Base-by-base conservation (phyloP, 139 green algal species). In the Closterium sp. region DNA sequence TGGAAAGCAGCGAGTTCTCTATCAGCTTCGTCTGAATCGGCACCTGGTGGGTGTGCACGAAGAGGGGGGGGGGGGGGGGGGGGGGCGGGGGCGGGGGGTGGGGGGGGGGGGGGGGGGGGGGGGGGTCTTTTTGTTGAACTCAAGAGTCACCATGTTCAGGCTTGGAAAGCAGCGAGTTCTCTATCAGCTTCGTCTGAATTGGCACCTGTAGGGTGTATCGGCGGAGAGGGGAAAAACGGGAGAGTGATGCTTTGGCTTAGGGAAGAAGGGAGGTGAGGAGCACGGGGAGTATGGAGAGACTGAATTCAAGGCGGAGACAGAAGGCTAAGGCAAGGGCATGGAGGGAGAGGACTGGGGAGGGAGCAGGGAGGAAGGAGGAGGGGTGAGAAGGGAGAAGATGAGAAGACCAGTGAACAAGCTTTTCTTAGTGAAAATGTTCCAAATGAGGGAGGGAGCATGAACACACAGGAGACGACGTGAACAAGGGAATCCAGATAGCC, bases 11-110 rank as follows among this genome's bases (percentile, higher is more conserved):
- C 50, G 93, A 89, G 4, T 92, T 86, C 70, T 97, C 96, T 2
- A 99, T 97, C 95, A 99, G 95, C 96, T 98, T 98, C 85, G 28
- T 89, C 85, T 95, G 92, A n/a, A 99, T 96, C 11, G 98, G 97
- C 85, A 97, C 91, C 91, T 93, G 91, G 62, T 27, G 27, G 62
- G 62, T 22, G 62, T 62, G 7, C 13, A 22, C 13, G 9, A 10
- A 7, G 85, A 13, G 84, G 13, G 24, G 9, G 31, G 9, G 84
- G n/a, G 28, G n/a, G 84, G 11, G 21, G 21, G n/a, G 84, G 7
- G 84, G 10, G 84, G 9, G 50, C 1, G 50, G 50, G 19, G n/a
- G 7, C 13, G 42, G 79, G 9, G 28, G 21, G 85, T 30, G 84
- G 13, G 24, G 9, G 31, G 9, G 84, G n/a, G 28, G n/a, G 84